Percentiles rank a stretch among this genome's conserved stretches.
Conservation (phyloP, 1,284 basidiomycete genomes). For the Nidula niveotomentosa region DNA sequence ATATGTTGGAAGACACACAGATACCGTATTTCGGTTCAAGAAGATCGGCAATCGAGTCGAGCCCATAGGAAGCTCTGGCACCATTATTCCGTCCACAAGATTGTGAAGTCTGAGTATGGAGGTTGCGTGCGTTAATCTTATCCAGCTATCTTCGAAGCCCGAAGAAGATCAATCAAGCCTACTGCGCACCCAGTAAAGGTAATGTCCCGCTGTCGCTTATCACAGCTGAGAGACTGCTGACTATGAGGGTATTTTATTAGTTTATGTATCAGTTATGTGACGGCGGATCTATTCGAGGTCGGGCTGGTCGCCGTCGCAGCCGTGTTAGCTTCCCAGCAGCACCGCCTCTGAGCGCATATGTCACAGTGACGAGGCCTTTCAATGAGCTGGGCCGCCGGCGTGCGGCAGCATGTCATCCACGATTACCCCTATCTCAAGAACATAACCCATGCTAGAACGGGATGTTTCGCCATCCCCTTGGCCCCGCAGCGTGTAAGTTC, state of each 20-base stretch:
- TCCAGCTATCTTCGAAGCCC: neutral
- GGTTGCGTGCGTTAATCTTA: too few species aligned
- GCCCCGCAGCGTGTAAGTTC: slow-evolving; percentile 1
- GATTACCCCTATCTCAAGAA: slow-evolving; percentile 19
- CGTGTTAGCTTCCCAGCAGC: neutral
- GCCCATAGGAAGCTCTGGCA: too few species aligned
- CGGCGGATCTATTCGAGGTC: neutral
- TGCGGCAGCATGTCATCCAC: slow-evolving; percentile 9
- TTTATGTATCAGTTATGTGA: neutral
- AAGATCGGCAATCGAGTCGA: too few species aligned
- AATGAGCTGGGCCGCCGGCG: slow-evolving; percentile 7
- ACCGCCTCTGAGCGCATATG: neutral
- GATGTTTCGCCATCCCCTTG: slow-evolving; percentile 8
- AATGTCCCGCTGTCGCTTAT: neutral
- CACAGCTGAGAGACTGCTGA: slow-evolving; percentile 1
- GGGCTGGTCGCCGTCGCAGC: neutral
- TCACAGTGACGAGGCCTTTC: neutral
- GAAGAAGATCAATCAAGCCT: slow-evolving; percentile 12
- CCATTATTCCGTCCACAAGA: too few species aligned
- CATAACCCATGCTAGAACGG: slow-evolving; percentile 3
- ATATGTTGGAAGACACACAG: too few species aligned
- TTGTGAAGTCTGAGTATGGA: too few species aligned
- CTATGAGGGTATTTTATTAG: neutral
- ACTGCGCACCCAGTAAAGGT: slow-evolving; percentile 7
- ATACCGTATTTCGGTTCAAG: too few species aligned